Percentiles rank a stretch among this genome's conserved stretches.
These are phyloP conservation scores for Brassica rapa DNA, from an alignment of 345 rosid genomes.

Conservation along the genomic window DNA sequence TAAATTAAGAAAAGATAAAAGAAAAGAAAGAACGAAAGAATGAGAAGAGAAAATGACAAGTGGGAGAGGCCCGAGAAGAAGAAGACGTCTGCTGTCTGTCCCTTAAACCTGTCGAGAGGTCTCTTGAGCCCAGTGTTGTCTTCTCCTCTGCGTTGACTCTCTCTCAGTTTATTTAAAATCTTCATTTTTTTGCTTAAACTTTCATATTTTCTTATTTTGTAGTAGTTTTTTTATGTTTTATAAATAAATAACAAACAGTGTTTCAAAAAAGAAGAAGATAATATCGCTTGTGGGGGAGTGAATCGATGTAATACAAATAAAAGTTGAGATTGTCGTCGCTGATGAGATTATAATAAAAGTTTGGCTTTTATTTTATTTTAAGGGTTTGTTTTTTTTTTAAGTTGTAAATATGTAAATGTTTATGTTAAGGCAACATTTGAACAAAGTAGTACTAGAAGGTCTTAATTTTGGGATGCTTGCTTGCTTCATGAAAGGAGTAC, in stretches of 20 bases:
- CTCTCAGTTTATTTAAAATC: background rate
- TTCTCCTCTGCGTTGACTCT: conserved; percentile 35
- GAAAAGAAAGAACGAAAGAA: background rate
- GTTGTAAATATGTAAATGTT: background rate
- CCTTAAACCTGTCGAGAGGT: conserved; percentile 36
- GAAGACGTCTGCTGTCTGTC: conserved; percentile 40
- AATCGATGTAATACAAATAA: conserved; percentile 16
- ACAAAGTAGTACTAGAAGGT: background rate
- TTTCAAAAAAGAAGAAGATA: background rate
- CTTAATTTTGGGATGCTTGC: conserved; percentile 5
- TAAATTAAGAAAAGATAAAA: background rate
- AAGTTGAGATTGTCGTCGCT: conserved; percentile 15
- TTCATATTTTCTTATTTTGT: background rate
- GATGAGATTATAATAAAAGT: background rate
- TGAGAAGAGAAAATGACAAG: conserved; percentile 25
- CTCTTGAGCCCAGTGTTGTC: conserved; percentile 44
- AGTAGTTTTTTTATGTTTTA: background rate
- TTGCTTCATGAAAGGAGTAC: conserved; percentile 33
- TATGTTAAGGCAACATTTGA: background rate
- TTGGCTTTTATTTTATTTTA: background rate
- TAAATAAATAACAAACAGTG: conserved; percentile 4
- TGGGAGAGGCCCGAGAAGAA: conserved; percentile 42
- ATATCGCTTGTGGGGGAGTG: background rate
- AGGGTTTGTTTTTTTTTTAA: background rate
- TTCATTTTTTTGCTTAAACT: no score